phyloP scores from a whole-genome alignment of 768 basidiomycete genomes.

The Paxillus involutus region DNA sequence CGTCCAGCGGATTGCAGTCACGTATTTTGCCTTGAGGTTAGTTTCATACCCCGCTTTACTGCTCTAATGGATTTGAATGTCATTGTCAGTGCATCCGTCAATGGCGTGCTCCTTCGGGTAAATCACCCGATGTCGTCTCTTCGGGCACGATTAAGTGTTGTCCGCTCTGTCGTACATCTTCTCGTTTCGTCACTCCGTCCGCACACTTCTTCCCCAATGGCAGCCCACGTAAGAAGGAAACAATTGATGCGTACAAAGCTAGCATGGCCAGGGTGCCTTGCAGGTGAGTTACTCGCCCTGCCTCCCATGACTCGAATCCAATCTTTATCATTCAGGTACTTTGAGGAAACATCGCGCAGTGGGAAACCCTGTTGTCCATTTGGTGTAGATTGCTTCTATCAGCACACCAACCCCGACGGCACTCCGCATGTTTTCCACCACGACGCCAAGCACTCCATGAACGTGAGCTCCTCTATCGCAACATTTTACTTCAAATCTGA shows the following conservation, averaged over 20 bases:
- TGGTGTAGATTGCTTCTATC: slow-evolving; percentile 80
- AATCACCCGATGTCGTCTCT: slow-evolving; percentile 47
- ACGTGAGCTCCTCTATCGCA: slow-evolving; percentile 40
- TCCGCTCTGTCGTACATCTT: slow-evolving; percentile 70
- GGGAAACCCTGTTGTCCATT: slow-evolving; percentile 68
- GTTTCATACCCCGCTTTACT: slow-evolving; percentile 14
- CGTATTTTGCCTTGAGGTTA: slow-evolving; percentile 71
- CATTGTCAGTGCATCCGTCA: slow-evolving; percentile 65
- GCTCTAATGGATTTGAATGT: slow-evolving; percentile 5
- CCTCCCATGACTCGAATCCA: not conserved
- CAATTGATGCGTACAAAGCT: slow-evolving; percentile 59
- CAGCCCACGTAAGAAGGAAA: slow-evolving; percentile 49
- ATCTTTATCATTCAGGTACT: slow-evolving; percentile 47
- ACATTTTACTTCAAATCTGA: slow-evolving; percentile 23
- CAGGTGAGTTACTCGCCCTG: slow-evolving; percentile 41
- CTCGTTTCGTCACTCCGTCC: slow-evolving; percentile 72
- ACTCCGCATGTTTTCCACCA: slow-evolving; percentile 53
- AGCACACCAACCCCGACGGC: slow-evolving; percentile 68
- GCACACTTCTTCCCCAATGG: slow-evolving; percentile 62
- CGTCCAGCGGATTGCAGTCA: slow-evolving; percentile 68
- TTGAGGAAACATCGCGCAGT: slow-evolving; percentile 48
- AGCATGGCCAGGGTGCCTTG: slow-evolving; percentile 75
- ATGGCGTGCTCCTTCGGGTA: slow-evolving; percentile 68
- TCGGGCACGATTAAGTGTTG: slow-evolving; percentile 73
- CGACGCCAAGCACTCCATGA: slow-evolving; percentile 56